Evolutionary conservation across 306 rosid species (phyloP).

Genomic region (Neltuma alba): DNA sequence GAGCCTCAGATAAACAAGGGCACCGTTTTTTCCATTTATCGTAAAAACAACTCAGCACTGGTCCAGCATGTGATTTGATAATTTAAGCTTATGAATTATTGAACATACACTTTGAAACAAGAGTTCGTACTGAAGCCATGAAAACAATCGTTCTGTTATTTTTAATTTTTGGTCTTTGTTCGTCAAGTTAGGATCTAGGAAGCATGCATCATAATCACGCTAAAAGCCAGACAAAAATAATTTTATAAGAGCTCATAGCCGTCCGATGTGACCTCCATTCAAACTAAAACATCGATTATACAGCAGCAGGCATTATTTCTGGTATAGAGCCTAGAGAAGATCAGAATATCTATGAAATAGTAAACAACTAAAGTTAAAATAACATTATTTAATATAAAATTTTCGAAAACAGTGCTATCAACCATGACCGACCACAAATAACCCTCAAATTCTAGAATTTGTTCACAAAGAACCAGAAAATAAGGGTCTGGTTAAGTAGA

Average conservation of each 20-base stretch:
- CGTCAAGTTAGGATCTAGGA: no score
- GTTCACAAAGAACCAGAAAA: constrained; percentile 22
- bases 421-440: constrained; percentile 26
- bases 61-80: background rate
- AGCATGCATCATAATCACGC: background rate
- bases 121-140: background rate
- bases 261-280: background rate
- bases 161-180: background rate
- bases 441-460: constrained; percentile 17
- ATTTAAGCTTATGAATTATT: background rate
- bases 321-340: background rate
- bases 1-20: constrained; percentile 28
- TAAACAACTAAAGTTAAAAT: background rate
- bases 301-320: constrained; percentile 23
- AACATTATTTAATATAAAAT: constrained; percentile 12
- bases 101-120: background rate
- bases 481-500: constrained; percentile 24
- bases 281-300: background rate
- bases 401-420: constrained; percentile 3
- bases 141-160: background rate
- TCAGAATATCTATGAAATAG: constrained; percentile 16
- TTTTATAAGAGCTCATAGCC: background rate
- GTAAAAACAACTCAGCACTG: constrained; percentile 17
- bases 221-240: background rate
- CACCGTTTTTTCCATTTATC: background rate